These are phyloP conservation scores for Puccinia hordei DNA, from an alignment of 1,284 basidiomycete genomes.

Conservation along the genomic window DNA sequence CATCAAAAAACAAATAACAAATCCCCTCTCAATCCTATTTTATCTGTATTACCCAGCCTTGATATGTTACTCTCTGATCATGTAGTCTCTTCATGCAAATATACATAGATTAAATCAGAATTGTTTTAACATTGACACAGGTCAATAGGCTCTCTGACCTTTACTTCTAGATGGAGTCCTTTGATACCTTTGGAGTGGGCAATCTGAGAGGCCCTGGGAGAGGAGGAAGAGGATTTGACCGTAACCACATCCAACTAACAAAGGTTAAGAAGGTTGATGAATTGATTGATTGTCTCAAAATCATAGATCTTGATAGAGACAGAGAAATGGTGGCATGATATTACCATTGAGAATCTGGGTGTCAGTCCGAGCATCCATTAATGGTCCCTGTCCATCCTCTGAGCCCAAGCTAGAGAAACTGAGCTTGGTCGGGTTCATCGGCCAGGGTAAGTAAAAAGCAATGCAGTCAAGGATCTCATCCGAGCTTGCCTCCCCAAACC, in stretches of 20 bases:
- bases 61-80: too few relatives aligned
- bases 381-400: neutral
- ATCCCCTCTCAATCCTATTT: too few relatives aligned
- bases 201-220: constrained; percentile 27
- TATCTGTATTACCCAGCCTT: too few relatives aligned
- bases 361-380: neutral
- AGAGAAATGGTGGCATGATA: too few relatives aligned
- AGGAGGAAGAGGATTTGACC: constrained; percentile 44
- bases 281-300: too few relatives aligned
- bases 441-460: constrained; percentile 8
- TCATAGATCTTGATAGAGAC: too few relatives aligned
- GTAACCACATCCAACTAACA: constrained; percentile 43
- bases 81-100: too few relatives aligned
- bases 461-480: constrained; percentile 47
- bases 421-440: constrained; percentile 20
- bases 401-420: neutral
- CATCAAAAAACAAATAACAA: too few relatives aligned
- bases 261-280: too few relatives aligned
- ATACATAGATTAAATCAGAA: too few relatives aligned
- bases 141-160: constrained; percentile 29
- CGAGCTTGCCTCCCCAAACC: constrained; percentile 40
- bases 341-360: neutral
- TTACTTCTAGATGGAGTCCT: constrained; percentile 16
- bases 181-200: constrained; percentile 27
- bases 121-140: too few relatives aligned